phyloP scores from a whole-genome alignment of 495 filamentous ascomycete species.

The Aspergillus ellipticus region DNA sequence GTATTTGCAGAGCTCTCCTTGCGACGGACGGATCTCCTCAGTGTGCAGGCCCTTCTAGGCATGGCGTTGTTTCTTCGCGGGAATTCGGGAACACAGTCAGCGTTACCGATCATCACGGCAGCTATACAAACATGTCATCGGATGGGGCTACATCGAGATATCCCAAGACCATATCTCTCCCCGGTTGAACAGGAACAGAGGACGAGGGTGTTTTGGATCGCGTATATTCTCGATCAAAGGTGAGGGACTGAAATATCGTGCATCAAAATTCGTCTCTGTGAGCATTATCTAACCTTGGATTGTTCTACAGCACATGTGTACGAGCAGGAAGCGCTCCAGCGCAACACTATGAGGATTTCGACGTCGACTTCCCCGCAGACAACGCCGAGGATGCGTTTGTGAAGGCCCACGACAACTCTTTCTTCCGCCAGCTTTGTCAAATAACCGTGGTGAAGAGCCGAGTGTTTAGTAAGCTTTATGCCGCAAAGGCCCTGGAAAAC shows the following conservation, averaged over 20 bases:
- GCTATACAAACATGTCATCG: slow-evolving; percentile 86
- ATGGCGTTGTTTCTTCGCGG: slow-evolving; percentile 96
- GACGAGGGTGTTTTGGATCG: slow-evolving; percentile 92
- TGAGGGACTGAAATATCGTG: slow-evolving; percentile 20
- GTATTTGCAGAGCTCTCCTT: slow-evolving; percentile 86
- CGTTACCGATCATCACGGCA: slow-evolving; percentile 83
- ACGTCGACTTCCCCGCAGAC: slow-evolving; percentile 82
- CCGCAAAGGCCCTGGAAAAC: slow-evolving; percentile 71
- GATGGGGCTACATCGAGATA: slow-evolving; percentile 92
- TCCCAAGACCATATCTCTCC: slow-evolving; percentile 78
- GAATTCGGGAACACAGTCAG: slow-evolving; percentile 87
- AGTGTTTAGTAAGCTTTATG: slow-evolving; percentile 86
- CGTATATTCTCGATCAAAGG: slow-evolving; percentile 92
- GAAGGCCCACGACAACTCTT: slow-evolving; percentile 71
- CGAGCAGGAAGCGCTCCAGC: slow-evolving; percentile 81
- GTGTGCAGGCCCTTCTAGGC: slow-evolving; percentile 88
- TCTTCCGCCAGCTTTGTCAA: slow-evolving; percentile 85
- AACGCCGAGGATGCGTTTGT: slow-evolving; percentile 68
- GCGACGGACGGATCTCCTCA: slow-evolving; percentile 89
- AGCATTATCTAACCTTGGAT: not conserved
- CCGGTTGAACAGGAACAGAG: slow-evolving; percentile 84
- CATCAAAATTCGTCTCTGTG: not conserved
- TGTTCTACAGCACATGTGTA: slow-evolving; percentile 62
- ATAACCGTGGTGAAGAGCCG: slow-evolving; percentile 86
- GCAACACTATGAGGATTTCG: slow-evolving; percentile 95